Evolutionary conservation across 306 rosid genomes (phyloP).

Genomic region (Neltuma alba): DNA sequence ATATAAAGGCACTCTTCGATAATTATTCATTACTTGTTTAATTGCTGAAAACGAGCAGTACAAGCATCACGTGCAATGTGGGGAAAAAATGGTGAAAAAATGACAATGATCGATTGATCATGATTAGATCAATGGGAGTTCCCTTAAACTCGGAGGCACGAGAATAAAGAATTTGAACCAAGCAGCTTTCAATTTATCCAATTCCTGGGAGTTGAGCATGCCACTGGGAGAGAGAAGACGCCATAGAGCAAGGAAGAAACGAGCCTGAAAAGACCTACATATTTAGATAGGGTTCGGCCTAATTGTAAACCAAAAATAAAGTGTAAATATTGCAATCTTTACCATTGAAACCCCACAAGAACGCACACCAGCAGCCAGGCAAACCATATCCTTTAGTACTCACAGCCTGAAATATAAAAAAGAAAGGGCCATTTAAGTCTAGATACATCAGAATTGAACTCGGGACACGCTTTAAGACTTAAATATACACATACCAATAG

Average conservation of each 20-base stretch:
- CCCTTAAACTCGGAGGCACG: not conserved
- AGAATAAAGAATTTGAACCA: not conserved
- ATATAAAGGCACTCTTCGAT: no score
- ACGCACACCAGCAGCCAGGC: slow-evolving; percentile 5
- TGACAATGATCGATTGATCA: not conserved
- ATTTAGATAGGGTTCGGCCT: not conserved
- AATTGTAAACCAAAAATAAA: not conserved
- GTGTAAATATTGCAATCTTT: not conserved
- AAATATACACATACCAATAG: not conserved
- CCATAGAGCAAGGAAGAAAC: slow-evolving; percentile 11
- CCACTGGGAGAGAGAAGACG: not conserved
- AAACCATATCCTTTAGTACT: not conserved
- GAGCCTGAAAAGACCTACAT: not conserved
- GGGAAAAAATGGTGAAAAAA: not conserved
- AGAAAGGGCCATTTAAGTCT: not conserved
- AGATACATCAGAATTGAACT: not conserved
- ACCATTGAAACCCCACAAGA: slow-evolving; percentile 16
- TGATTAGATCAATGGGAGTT: not conserved
- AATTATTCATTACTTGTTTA: not conserved
- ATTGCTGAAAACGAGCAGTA: not conserved
- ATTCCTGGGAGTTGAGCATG: not conserved
- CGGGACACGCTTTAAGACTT: not conserved
- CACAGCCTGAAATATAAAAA: not conserved
- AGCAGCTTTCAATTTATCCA: not conserved
- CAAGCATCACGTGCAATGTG: not conserved